phyloP scores from a whole-genome alignment of 305 asterid species.

The Fraxinus xanthoxyloides region DNA sequence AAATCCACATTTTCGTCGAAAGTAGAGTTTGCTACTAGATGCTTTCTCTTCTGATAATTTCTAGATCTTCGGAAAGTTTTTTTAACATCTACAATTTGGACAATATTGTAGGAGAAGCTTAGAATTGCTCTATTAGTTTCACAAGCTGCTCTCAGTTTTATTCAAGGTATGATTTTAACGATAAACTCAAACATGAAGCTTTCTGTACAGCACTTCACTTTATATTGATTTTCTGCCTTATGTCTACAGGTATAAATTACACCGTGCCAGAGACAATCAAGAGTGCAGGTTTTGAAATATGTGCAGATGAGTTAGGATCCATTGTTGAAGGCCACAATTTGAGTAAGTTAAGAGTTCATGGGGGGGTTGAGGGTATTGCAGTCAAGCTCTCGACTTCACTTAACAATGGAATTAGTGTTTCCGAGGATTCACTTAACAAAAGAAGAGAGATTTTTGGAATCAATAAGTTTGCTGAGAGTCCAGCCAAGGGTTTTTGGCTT shows the following conservation, averaged over 20 bases:
- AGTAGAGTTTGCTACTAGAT: background rate
- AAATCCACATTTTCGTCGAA: background rate
- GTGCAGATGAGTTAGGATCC: constrained; percentile 82
- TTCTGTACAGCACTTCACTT: background rate
- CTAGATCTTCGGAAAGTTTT: background rate
- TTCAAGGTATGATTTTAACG: constrained; percentile 57
- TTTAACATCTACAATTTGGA: background rate
- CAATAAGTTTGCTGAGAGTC: constrained; percentile 80
- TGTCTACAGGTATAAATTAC: constrained; percentile 69
- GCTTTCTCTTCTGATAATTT: background rate
- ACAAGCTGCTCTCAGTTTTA: constrained; percentile 87
- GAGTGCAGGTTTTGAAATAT: constrained; percentile 68
- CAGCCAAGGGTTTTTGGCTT: constrained; percentile 81
- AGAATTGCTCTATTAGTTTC: constrained; percentile 92
- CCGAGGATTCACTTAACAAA: constrained; percentile 52
- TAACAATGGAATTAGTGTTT: constrained; percentile 55
- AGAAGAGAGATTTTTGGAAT: constrained; percentile 69
- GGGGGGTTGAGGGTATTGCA: constrained; percentile 72
- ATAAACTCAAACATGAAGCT: constrained; percentile 15
- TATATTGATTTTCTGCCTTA: constrained; percentile 18
- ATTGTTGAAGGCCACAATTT: constrained; percentile 75
- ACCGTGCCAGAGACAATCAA: constrained; percentile 70
- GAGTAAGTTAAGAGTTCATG: constrained; percentile 72
- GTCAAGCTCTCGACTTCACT: constrained; percentile 66
- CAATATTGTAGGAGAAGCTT: constrained; percentile 76